Evolutionary conservation across 345 rosid species (phyloP).

Genomic region (Euphorbia tirucalli): DNA sequence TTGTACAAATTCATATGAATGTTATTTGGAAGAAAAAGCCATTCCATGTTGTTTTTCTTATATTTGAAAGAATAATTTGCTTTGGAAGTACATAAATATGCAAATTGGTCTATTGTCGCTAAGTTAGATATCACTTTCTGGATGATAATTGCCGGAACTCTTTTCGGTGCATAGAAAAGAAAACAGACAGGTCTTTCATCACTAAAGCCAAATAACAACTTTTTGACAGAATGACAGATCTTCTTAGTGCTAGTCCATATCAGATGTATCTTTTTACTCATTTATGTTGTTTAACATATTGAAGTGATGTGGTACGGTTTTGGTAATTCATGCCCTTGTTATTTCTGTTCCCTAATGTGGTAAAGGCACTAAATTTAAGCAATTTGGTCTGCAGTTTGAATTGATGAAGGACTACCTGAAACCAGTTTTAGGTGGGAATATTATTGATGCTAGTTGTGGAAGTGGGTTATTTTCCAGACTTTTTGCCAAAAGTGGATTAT

Average conservation of each 20-base stretch:
- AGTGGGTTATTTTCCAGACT: constrained; percentile 83
- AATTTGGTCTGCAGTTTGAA: constrained; percentile 56
- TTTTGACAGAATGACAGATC: neutral
- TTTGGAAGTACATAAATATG: neutral
- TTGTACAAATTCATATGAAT: neutral
- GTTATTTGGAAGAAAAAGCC: neutral
- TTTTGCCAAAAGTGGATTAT: constrained; percentile 65
- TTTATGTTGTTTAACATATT: neutral
- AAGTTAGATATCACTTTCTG: neutral
- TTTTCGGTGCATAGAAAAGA: neutral
- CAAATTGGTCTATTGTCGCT: neutral
- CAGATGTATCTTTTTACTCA: neutral
- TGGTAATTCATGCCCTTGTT: neutral
- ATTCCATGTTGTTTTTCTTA: neutral
- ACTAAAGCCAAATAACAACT: neutral
- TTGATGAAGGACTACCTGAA: constrained; percentile 64
- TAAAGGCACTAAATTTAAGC: constrained; percentile 10
- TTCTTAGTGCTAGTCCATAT: neutral
- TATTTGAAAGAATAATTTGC: neutral
- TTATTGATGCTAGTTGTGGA: constrained; percentile 88
- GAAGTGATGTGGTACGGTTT: neutral
- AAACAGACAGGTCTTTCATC: neutral
- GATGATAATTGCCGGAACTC: neutral
- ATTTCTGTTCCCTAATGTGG: constrained; percentile 1
- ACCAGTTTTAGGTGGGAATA: constrained; percentile 77